These are phyloP conservation scores for Calonectria henricotiae DNA, from an alignment of 2,329 filamentous ascomycete species.

Conservation along the genomic window DNA sequence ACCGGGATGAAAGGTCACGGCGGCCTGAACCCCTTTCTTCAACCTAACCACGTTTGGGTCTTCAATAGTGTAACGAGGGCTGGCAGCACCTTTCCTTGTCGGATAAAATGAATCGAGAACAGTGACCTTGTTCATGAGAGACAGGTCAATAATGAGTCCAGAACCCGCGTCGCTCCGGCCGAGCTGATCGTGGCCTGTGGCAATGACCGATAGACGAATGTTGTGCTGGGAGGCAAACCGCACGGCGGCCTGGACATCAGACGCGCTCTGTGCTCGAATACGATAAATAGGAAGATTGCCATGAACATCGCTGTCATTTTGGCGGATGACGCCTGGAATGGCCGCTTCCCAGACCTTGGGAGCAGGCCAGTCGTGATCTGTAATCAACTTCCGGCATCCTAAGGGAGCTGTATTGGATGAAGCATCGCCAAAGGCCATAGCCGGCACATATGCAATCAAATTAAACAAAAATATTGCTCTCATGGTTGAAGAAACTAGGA, in stretches of 20 bases:
- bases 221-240: constrained; percentile 9
- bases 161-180: constrained; percentile 15
- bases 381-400: constrained; percentile 4
- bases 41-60: neutral
- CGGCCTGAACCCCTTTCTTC: constrained; percentile 4
- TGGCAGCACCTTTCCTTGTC: neutral
- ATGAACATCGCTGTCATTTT: neutral
- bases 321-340: neutral
- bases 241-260: constrained; percentile 2
- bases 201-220: neutral
- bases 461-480: neutral
- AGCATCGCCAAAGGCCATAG: neutral
- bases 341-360: constrained; percentile 1
- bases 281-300: neutral
- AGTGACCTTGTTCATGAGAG: constrained; percentile 10
- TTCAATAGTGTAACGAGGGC: neutral
- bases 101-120: neutral
- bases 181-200: constrained; percentile 5
- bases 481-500: neutral
- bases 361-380: constrained; percentile 9
- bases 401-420: neutral
- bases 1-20: constrained; percentile 6
- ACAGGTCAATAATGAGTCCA: constrained; percentile 11
- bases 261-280: neutral
- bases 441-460: neutral